Evolutionary conservation across 1,284 basidiomycete genomes (phyloP).

Genomic region (Pyrrhoderma noxium): DNA sequence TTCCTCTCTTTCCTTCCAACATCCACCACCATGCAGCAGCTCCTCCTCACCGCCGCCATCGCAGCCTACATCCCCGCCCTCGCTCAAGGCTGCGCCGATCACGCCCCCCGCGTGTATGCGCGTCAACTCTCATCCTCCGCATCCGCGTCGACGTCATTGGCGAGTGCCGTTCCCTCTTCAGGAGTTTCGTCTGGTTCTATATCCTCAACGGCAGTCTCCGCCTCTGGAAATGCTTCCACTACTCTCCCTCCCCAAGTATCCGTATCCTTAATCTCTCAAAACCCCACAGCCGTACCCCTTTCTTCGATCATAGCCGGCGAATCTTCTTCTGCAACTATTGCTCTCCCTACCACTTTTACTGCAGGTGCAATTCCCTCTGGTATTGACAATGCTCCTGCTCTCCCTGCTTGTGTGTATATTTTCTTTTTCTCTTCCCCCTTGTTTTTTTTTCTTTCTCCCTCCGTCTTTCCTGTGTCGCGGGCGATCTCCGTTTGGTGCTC

Average conservation of each 20-base stretch:
- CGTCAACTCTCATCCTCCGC: conserved; percentile 22
- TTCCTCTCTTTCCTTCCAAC: conserved; percentile 20
- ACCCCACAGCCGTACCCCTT: conserved; percentile 55
- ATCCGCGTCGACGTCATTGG: neutral
- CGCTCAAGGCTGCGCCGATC: conserved; percentile 25
- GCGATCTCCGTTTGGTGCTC: no score
- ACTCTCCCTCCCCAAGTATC: conserved; percentile 29
- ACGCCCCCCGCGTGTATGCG: conserved; percentile 21
- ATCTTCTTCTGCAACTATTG: conserved; percentile 32
- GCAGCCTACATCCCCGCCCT: conserved; percentile 29
- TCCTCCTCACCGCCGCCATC: conserved; percentile 19
- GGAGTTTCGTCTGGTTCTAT: conserved; percentile 10
- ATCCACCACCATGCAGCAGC: conserved; percentile 21
- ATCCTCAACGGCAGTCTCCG: conserved; percentile 16
- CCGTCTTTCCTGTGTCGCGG: no score
- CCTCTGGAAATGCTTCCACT: conserved; percentile 23
- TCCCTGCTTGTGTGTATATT: conserved; percentile 26
- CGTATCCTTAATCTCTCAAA: conserved; percentile 41
- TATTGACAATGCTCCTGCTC: conserved; percentile 30
- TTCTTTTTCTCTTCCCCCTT: no score
- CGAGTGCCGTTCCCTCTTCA: conserved; percentile 1
- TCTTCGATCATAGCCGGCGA: conserved; percentile 37
- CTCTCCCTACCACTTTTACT: conserved; percentile 31
- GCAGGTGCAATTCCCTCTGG: conserved; percentile 27
- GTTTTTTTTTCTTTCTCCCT: no score